Evolutionary conservation across 805 yeast species (phyloP).

Genomic region (Saccharomycopsis sp.): DNA sequence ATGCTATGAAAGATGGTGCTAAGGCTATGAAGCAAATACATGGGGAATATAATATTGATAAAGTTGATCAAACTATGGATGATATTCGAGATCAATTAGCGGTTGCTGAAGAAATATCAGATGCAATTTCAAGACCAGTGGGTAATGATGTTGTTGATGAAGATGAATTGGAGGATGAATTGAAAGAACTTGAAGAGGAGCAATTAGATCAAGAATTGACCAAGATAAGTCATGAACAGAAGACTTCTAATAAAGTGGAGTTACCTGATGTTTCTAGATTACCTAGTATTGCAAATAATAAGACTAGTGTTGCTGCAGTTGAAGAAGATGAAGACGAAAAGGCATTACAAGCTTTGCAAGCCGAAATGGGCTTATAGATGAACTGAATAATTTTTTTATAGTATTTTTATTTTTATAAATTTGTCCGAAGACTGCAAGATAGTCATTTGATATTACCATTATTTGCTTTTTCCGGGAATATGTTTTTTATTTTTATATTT

Average conservation of each 20-base stretch:
- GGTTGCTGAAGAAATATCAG: conserved; percentile 88
- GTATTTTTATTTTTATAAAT: not conserved
- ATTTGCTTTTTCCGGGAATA: not conserved
- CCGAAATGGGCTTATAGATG: conserved; percentile 71
- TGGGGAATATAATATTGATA: conserved; percentile 90
- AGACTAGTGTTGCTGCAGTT: conserved; percentile 7
- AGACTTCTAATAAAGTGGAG: conserved; percentile 12
- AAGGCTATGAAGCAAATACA: conserved; percentile 94
- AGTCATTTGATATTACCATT: not conserved
- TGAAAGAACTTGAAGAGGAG: conserved; percentile 82
- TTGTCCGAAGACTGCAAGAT: not conserved
- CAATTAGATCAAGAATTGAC: conserved; percentile 52
- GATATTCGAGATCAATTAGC: conserved; percentile 96
- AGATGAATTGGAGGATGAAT: conserved; percentile 91
- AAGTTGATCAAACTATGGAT: conserved; percentile 97
- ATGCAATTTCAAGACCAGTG: conserved; percentile 91
- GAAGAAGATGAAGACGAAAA: conserved; percentile 78
- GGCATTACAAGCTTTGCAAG: conserved; percentile 73
- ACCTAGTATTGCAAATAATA: conserved; percentile 26
- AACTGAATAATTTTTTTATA: not conserved
- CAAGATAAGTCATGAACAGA: conserved; percentile 8
- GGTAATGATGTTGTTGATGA: conserved; percentile 75
- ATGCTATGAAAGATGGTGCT: conserved; percentile 98
- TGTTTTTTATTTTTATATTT: not conserved
- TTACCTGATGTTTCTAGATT: conserved; percentile 42